phyloP scores from a whole-genome alignment of 352 stramenopile genomes.

The Thalassiosira pacifica region DNA sequence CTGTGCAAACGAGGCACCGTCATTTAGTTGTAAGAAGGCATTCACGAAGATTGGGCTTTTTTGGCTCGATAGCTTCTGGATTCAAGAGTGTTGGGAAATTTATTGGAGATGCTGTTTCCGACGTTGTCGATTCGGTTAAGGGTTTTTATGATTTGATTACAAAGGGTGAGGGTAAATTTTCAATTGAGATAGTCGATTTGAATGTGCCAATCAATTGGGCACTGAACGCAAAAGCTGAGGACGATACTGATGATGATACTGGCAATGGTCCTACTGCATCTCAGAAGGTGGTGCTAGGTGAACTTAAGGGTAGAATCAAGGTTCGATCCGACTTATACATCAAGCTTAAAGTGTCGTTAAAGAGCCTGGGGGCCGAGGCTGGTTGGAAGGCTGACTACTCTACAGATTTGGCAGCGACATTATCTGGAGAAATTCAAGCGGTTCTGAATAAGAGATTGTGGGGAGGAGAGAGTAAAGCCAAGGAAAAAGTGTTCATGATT shows the following conservation, averaged over 20 bases:
- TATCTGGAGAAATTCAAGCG: background rate
- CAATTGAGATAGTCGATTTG: slow-evolving; percentile 16
- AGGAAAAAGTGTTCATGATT: slow-evolving; percentile 23
- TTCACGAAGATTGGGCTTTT: slow-evolving; percentile 11
- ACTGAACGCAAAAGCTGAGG: background rate
- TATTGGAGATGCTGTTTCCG: slow-evolving; percentile 9
- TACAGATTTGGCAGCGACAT: background rate
- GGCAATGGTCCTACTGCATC: no score
- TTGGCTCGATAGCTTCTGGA: no score
- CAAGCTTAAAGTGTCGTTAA: slow-evolving; percentile 13
- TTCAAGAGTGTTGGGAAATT: background rate
- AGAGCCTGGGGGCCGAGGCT: background rate
- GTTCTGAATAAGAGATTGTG: slow-evolving; percentile 3
- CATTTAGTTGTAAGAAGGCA: slow-evolving; percentile 2
- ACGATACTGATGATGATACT: no score
- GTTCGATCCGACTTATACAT: slow-evolving; percentile 23
- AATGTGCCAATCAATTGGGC: background rate
- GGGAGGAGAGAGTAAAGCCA: background rate
- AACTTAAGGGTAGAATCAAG: slow-evolving; percentile 2
- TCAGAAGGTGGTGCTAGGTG: background rate
- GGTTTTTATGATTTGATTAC: slow-evolving; percentile 13
- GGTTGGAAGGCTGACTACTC: slow-evolving; percentile 22
- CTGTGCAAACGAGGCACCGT: slow-evolving; percentile 1
- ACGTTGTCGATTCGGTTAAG: background rate
- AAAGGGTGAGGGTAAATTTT: slow-evolving; percentile 6